Conservation (phyloP, 2,329 filamentous ascomycete species). For the Hansfordia pulvinata region DNA sequence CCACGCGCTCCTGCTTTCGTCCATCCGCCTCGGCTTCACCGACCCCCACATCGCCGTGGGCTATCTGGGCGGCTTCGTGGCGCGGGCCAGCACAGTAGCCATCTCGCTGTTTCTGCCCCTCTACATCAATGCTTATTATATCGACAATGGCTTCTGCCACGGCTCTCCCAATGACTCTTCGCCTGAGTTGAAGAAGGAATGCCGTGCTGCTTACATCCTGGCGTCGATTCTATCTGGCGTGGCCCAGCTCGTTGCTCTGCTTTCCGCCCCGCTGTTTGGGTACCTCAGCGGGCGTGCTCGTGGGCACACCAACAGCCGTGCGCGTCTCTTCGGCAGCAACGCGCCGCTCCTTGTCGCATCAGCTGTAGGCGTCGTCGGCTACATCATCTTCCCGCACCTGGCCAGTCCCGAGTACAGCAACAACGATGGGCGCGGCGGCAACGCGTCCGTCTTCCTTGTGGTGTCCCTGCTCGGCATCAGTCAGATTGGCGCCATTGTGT, state of each 20-base stretch:
- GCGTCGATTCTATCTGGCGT: constrained; percentile 79
- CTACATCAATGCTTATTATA: constrained; percentile 84
- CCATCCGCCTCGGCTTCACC: constrained; percentile 56
- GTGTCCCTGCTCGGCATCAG: constrained; percentile 76
- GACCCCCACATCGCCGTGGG: constrained; percentile 72
- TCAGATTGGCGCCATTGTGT: constrained; percentile 94
- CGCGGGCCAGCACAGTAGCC: constrained; percentile 83
- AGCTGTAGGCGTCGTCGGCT: constrained; percentile 63
- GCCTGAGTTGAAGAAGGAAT: constrained; percentile 71
- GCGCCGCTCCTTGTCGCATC: constrained; percentile 62
- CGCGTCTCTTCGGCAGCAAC: constrained; percentile 54
- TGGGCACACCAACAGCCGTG: no score
- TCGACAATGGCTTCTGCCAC: constrained; percentile 65
- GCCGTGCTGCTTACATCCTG: constrained; percentile 74
- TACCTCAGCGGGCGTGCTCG: constrained; percentile 58
- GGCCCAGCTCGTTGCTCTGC: constrained; percentile 72
- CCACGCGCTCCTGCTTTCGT: constrained; percentile 43
- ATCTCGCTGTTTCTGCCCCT: constrained; percentile 92
- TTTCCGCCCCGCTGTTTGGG: constrained; percentile 79
- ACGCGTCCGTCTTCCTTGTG: constrained; percentile 56
- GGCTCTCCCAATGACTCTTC: constrained; percentile 48
- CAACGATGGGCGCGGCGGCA: constrained; percentile 51
- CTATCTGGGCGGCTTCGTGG: constrained; percentile 90
- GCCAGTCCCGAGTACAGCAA: constrained; percentile 61
- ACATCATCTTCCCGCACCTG: constrained; percentile 62